Evolutionary conservation across 2,329 filamentous ascomycete genomes (phyloP).

Genomic region (Fusarium scirpi): DNA sequence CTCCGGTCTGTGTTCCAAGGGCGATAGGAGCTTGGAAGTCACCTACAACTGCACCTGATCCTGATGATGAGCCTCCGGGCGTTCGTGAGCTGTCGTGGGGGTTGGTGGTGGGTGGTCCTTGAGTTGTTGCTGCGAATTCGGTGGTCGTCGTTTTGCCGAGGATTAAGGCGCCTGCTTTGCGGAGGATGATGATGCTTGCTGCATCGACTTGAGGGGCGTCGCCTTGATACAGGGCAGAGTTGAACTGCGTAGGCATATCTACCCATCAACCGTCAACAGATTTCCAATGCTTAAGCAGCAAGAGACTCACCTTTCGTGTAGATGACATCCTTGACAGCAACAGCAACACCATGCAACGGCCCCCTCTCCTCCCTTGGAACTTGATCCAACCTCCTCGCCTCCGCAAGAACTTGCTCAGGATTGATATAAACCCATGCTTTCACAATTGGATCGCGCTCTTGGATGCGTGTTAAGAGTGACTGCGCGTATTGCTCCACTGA

Average conservation of each 20-base stretch:
- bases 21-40: slow-evolving; percentile 69
- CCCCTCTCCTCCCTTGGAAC: neutral
- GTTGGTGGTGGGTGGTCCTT: slow-evolving; percentile 65
- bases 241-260: slow-evolving; percentile 66
- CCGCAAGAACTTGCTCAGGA: neutral
- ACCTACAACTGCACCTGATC: slow-evolving; percentile 71
- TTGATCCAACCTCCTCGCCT: slow-evolving; percentile 14
- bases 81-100: slow-evolving; percentile 72
- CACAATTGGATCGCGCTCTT: slow-evolving; percentile 1
- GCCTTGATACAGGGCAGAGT: slow-evolving; percentile 64
- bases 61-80: slow-evolving; percentile 73
- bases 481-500: slow-evolving; percentile 38
- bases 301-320: slow-evolving; percentile 23
- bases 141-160: slow-evolving; percentile 55
- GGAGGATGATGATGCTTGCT: slow-evolving; percentile 63
- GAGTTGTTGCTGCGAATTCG: slow-evolving; percentile 66
- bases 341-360: slow-evolving; percentile 24
- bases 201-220: slow-evolving; percentile 62
- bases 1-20: slow-evolving; percentile 72
- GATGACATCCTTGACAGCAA: slow-evolving; percentile 30
- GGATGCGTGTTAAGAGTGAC: slow-evolving; percentile 16
- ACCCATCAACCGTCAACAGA: too few relatives aligned
- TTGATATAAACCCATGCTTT: slow-evolving; percentile 22
- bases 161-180: slow-evolving; percentile 66
- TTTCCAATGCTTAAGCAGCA: too few relatives aligned